Evolutionary conservation across 768 basidiomycete genomes (phyloP).

Genomic region (Hericium coralloides): DNA sequence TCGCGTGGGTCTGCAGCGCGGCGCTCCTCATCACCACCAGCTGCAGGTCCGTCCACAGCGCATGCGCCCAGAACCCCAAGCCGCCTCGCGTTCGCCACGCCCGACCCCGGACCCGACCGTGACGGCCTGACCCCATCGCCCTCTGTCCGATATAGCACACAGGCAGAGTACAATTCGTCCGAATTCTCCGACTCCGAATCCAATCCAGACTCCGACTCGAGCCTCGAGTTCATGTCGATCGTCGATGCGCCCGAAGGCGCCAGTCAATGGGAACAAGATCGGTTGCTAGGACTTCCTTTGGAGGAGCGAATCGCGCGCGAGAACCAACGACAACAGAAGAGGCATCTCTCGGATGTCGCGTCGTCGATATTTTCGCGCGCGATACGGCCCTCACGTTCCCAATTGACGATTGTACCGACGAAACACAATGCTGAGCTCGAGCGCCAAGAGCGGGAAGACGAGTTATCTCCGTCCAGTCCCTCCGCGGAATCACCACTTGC

Average conservation of each 20-base stretch:
- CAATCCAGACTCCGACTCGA: constrained; percentile 10
- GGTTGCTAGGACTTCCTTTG: background rate
- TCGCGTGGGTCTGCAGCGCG: no score
- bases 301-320: background rate
- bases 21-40: background rate
- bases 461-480: constrained; percentile 7
- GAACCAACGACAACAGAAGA: background rate
- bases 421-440: background rate
- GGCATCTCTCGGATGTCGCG: background rate
- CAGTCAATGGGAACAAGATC: constrained; percentile 7
- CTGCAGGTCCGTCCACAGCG: constrained; percentile 6
- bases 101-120: background rate
- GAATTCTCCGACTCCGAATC: background rate
- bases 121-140: background rate
- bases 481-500: constrained; percentile 8
- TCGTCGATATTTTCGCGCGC: background rate
- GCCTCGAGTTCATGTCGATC: constrained; percentile 12
- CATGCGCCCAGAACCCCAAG: constrained; percentile 7
- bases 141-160: constrained; percentile 13
- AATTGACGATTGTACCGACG: constrained; percentile 8
- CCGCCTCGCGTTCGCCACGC: constrained; percentile 4
- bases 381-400: constrained; percentile 8
- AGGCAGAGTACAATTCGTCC: constrained; percentile 9
- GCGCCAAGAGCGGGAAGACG: constrained; percentile 5
- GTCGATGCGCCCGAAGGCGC: constrained; percentile 6